Base-by-base conservation (phyloP, 1,284 basidiomycete genomes). In the Ganoderma resinaceum region DNA sequence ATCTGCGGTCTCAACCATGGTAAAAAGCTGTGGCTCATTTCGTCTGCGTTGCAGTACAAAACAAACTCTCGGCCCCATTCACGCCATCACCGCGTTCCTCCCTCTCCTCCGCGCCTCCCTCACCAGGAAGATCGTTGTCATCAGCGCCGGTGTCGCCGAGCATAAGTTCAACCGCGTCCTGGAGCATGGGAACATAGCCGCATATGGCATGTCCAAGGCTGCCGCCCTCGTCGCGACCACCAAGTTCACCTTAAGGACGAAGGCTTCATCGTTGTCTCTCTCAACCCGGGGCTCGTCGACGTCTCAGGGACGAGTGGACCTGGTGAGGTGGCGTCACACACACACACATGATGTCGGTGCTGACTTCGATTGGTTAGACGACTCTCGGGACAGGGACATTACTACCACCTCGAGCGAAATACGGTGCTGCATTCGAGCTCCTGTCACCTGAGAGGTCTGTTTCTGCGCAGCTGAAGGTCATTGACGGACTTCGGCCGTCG, bases 41-140 rank as follows among this genome's bases (percentile, higher is more conserved):
- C 18, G 7, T 33, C 6, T 5, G 16, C 31, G 1, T 33, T 8
- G 14, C 53, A 29, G 23, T 26, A 9, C 18, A 61, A 79, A 26
- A 69, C 78, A 35, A 84, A 85, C 80, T 35, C 65, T 83, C 57
- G 82, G 82, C n/a, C 73, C 77, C 20, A 74, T 84, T 8, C 77
- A 79, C 67, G 76, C 77, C 52, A 82, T 76, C 66, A 80, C 82
- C 66, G 76, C 77, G 0, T 85, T 76, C 66, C 67, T 76, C 5
- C 83, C 83, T 1, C 79, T 85, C 31, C 75, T 84, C 16, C 75
- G 75, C 29, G 76, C 76, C 11, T 79, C 82, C 9, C 59, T 74
- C 0, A 64, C 69, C 31, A 82, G 82, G 74, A 82, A 81, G 66
- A 79, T 85, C 38, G 72, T 82, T 64, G 75, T 77, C 8, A 66